Evolutionary conservation across 192 early-diverging fungal genomes (phyloP).

Genomic region (Backusella morwellensis): DNA sequence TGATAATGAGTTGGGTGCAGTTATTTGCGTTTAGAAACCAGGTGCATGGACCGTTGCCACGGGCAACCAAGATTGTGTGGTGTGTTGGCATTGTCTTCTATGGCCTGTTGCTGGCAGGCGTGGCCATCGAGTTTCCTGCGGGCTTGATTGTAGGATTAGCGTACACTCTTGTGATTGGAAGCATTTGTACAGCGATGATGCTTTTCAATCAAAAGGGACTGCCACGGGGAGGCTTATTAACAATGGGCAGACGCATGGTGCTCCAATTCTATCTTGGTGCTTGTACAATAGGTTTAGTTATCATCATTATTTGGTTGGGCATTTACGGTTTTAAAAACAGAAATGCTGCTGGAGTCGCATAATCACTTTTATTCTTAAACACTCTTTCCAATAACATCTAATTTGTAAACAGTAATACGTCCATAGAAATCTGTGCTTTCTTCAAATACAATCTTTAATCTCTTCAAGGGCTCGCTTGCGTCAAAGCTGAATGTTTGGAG

Average conservation of each 20-base stretch:
- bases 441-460: conserved; percentile 68
- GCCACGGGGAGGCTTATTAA: conserved; percentile 20
- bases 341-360: conserved; percentile 24
- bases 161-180: conserved; percentile 33
- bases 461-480: conserved; percentile 18
- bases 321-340: conserved; percentile 36
- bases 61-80: conserved; percentile 16
- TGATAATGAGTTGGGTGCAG: conserved; percentile 52
- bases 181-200: conserved; percentile 15
- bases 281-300: conserved; percentile 31
- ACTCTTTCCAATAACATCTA: conserved; percentile 58
- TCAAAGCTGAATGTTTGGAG: conserved; percentile 44
- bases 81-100: conserved; percentile 30
- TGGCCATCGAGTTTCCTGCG: conserved; percentile 40
- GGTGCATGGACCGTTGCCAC: conserved; percentile 25
- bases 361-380: background rate
- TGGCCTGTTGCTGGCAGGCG: conserved; percentile 30
- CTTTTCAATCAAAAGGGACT: conserved; percentile 17
- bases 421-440: conserved; percentile 87
- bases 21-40: conserved; percentile 45
- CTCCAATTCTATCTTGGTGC: conserved; percentile 38
- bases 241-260: conserved; percentile 40
- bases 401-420: conserved; percentile 72
- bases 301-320: conserved; percentile 40
- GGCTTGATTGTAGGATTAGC: conserved; percentile 38